These are phyloP conservation scores for Chloroidium sp. DNA, from an alignment of 163 green algal genomes.

Conservation along the genomic window DNA sequence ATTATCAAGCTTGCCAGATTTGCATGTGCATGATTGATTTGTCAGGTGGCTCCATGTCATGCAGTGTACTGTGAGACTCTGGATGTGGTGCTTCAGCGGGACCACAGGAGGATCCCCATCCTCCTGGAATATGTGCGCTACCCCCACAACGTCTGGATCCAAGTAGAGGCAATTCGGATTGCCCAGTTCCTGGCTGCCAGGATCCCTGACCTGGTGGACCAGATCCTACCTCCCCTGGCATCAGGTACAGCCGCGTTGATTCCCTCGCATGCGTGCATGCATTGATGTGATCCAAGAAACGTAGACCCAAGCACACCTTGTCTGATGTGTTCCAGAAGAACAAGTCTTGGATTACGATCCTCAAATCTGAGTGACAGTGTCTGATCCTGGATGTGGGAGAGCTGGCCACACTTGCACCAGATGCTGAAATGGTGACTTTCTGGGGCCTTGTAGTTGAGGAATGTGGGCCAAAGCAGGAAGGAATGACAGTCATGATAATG, in stretches of 20 bases:
- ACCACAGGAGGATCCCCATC: constrained; percentile 28
- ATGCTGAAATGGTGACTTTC: neutral
- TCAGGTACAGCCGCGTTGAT: neutral
- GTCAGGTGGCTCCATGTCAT: neutral
- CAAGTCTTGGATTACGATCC: too few relatives aligned
- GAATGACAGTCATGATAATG: too few relatives aligned
- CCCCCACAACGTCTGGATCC: constrained; percentile 36
- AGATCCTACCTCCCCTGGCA: constrained; percentile 29
- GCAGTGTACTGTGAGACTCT: constrained; percentile 39
- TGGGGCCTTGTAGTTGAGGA: too few relatives aligned
- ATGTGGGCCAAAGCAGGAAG: too few relatives aligned
- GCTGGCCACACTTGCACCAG: neutral
- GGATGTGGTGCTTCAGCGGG: constrained; percentile 37
- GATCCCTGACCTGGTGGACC: constrained; percentile 46
- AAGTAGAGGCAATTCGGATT: constrained; percentile 49
- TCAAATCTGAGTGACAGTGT: neutral
- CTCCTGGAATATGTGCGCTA: constrained; percentile 66
- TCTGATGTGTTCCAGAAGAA: too few relatives aligned
- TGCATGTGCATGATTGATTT: constrained; percentile 1
- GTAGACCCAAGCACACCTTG: too few relatives aligned
- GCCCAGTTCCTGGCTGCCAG: constrained; percentile 27
- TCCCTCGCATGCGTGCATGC: neutral
- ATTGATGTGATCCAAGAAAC: neutral
- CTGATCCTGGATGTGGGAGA: neutral
- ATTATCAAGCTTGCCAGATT: neutral